These are phyloP conservation scores for Wickerhamomyces silvicola DNA, from an alignment of 805 yeast genomes.

Conservation along the genomic window DNA sequence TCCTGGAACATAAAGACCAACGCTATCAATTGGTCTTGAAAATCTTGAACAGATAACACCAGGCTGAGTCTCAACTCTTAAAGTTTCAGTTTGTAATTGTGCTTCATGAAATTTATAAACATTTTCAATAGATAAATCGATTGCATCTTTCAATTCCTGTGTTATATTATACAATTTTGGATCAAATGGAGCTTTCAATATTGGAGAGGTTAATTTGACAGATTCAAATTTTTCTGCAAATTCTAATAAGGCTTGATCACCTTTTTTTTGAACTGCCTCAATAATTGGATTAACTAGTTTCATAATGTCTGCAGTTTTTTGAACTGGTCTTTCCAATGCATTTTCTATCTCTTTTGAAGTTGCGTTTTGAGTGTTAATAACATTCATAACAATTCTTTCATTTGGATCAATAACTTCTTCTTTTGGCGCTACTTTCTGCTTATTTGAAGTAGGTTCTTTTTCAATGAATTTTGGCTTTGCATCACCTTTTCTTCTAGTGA, in stretches of 20 bases:
- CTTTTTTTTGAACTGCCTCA: conserved; percentile 64
- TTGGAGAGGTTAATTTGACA: conserved; percentile 64
- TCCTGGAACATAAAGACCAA: conserved; percentile 96
- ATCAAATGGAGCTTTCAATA: conserved; percentile 84
- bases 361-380: conserved; percentile 43
- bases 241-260: conserved; percentile 86
- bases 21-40: conserved; percentile 89
- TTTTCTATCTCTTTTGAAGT: conserved; percentile 41
- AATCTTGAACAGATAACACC: conserved; percentile 94
- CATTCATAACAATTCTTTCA: conserved; percentile 21
- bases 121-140: conserved; percentile 84
- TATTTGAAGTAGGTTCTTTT: conserved; percentile 17
- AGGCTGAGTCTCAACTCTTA: conserved; percentile 86
- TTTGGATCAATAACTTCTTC: conserved; percentile 24
- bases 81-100: conserved; percentile 66
- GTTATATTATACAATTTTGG: conserved; percentile 64
- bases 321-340: conserved; percentile 90
- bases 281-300: conserved; percentile 87
- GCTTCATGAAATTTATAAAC: conserved; percentile 92
- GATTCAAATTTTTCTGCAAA: conserved; percentile 88
- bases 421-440: no score
- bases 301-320: conserved; percentile 89
- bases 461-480: conserved; percentile 77
- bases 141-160: conserved; percentile 71
- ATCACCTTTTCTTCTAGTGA: conserved; percentile 91